Percentiles rank a stretch among this genome's conserved stretches.
Evolutionary conservation across 768 basidiomycete species (phyloP).

Genomic region (Kwoniella botswanensis): DNA sequence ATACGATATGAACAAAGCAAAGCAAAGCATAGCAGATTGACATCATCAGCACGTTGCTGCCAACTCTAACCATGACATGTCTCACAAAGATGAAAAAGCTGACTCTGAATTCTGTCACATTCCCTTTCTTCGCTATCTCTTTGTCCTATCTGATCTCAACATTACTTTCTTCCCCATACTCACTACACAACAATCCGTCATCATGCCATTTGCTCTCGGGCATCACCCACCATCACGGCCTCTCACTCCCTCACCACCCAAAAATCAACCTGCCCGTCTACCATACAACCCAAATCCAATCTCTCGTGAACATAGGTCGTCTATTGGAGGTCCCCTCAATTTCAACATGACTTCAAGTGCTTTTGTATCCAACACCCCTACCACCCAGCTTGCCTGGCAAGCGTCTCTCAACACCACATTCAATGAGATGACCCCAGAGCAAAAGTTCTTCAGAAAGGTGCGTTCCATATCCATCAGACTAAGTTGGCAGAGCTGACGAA

Average conservation of each 20-base stretch:
- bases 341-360: slow-evolving; percentile 18
- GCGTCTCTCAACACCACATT: slow-evolving; percentile 77
- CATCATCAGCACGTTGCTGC: neutral
- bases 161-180: neutral
- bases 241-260: slow-evolving; percentile 13
- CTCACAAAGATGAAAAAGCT: neutral
- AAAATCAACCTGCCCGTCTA: slow-evolving; percentile 7
- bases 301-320: neutral
- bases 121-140: neutral
- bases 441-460: slow-evolving; percentile 91
- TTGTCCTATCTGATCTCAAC: neutral
- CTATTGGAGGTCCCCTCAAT: slow-evolving; percentile 6
- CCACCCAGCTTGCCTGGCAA: slow-evolving; percentile 85
- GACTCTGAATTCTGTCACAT: neutral
- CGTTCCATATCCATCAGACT: slow-evolving; percentile 39
- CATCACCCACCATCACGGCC: slow-evolving; percentile 30
- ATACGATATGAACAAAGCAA: neutral
- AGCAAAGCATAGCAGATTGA: neutral
- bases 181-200: neutral
- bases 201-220: slow-evolving; percentile 19
- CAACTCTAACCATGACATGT: neutral
- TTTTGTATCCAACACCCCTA: slow-evolving; percentile 29
- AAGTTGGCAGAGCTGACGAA: slow-evolving; percentile 5
- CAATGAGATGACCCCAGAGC: slow-evolving; percentile 73
- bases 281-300: slow-evolving; percentile 2